Percentiles rank a stretch among this genome's conserved stretches.
Conservation (phyloP, 2,329 filamentous ascomycete genomes). For the Lachnellula subtilissima region DNA sequence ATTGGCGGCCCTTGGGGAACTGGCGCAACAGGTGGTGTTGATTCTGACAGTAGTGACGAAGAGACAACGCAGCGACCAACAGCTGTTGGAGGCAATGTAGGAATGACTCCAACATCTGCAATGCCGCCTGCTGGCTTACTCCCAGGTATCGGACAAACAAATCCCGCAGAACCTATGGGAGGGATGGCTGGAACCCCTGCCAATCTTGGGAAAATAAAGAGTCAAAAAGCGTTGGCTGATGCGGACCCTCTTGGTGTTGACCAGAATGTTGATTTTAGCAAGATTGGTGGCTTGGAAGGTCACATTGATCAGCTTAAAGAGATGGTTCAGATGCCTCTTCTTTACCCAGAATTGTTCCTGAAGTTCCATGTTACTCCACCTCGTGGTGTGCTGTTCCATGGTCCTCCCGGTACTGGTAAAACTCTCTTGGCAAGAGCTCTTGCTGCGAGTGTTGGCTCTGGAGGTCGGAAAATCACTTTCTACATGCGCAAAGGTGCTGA, state of each 20-base stretch:
- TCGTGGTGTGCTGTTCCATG: conserved; percentile 92
- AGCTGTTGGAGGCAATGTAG: conserved; percentile 58
- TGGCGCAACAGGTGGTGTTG: conserved; percentile 70
- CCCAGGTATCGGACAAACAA: conserved; percentile 46
- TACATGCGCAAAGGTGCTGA: conserved; percentile 99
- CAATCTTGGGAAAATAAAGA: conserved; percentile 90
- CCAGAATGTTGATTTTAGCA: conserved; percentile 85
- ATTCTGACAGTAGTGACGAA: conserved; percentile 96
- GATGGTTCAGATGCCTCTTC: conserved; percentile 90
- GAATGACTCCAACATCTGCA: conserved; percentile 55
- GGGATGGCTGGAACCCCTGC: conserved; percentile 60
- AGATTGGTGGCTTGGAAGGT: conserved; percentile 84
- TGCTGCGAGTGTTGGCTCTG: conserved; percentile 82
- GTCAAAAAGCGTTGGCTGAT: conserved; percentile 86
- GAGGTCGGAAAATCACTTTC: conserved; percentile 93
- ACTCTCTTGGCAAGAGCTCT: conserved; percentile 91
- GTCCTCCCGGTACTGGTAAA: conserved; percentile 91
- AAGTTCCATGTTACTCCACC: conserved; percentile 91
- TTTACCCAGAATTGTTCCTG: conserved; percentile 92
- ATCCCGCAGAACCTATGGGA: conserved; percentile 52
- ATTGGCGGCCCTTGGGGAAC: conserved; percentile 66
- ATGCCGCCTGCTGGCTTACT: conserved; percentile 49
- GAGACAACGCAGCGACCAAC: conserved; percentile 65
- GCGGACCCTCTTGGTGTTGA: conserved; percentile 93
- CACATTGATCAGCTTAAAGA: conserved; percentile 98